phyloP scores from a whole-genome alignment of 2,329 filamentous ascomycete species.

The Ophiostoma triangulosporum region DNA sequence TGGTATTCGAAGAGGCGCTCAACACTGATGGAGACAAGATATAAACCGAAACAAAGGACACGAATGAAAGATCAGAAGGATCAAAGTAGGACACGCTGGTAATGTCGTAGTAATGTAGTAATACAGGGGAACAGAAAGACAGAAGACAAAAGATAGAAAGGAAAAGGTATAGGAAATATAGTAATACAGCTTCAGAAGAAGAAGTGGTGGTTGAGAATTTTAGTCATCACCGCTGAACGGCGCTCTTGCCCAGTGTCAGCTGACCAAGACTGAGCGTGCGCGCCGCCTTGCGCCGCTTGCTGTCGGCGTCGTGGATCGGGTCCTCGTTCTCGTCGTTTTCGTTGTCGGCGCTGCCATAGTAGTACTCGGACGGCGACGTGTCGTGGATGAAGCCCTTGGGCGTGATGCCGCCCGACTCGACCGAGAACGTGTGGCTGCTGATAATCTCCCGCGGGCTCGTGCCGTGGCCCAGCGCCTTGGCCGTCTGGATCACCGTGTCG shows the following conservation, averaged over 20 bases:
- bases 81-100: background rate
- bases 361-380: constrained; percentile 18
- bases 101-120: background rate
- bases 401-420: constrained; percentile 19
- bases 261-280: constrained; percentile 52
- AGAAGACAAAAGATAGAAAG: background rate
- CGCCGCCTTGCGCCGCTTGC: constrained; percentile 36
- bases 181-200: background rate
- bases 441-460: background rate
- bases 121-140: background rate
- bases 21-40: background rate
- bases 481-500: constrained; percentile 6
- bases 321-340: constrained; percentile 18
- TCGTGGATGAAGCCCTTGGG: constrained; percentile 25
- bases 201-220: background rate
- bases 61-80: background rate
- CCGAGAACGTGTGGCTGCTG: background rate
- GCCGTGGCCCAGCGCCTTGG: constrained; percentile 7
- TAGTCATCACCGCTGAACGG: constrained; percentile 4
- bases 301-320: constrained; percentile 13
- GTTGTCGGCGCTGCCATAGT: constrained; percentile 16
- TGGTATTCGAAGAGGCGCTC: background rate
- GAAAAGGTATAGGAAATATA: background rate
- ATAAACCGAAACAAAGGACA: background rate
- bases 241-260: constrained; percentile 28